Evolutionary conservation across 345 rosid genomes (phyloP), one percentile per base, ranked within the genome.

Genomic region (Psidium friedrichsthalianum): DNA sequence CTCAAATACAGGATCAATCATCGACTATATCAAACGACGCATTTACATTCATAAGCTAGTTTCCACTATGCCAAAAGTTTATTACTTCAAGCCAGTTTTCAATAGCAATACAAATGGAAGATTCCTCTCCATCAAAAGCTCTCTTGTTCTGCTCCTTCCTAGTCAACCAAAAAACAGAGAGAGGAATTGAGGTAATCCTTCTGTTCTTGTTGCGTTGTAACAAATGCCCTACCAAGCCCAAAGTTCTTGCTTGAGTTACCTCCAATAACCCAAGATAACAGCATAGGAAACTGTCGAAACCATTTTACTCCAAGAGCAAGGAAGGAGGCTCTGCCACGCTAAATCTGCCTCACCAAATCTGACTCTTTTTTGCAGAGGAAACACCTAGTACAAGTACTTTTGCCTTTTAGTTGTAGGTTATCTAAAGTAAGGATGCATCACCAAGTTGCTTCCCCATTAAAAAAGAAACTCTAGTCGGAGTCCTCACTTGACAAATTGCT

Each of bases 181-280:
- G 61, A 58, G 69, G 69, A 58, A n/a, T 58, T 58, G 69, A n/a
- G 36, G 69, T 58, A 58, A n/a, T 58, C 69, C 69, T 58, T 14
- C 69, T 58, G 27, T 14, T 58, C 36, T 58, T 58, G 69, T n/a
- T 58, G 36, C 16, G 14, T 3, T 58, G 69, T 12, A 58, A 58
- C 32, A n/a, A n/a, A n/a, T 58, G 69, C 69, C 69, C 18, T 58
- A 16, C 36, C 69, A 2, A 14, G 32, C 69, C 69, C 32, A 58
- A n/a, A 58, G 32, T 58, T 58, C 69, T 58, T n/a, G 69, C 69
- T 58, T n/a, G 69, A 58, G 69, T 32, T 58, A 58, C 32, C 69
- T 58, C 29, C 32, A 58, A 58, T 58, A 58, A 58, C 32, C 32
- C 32, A 58, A 58, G 32, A 12, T 58, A 25, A 58, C 32, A 58